These are phyloP conservation scores for Paracoccidioides brasiliensis DNA, from an alignment of 2,329 filamentous ascomycete genomes.

Conservation along the genomic window DNA sequence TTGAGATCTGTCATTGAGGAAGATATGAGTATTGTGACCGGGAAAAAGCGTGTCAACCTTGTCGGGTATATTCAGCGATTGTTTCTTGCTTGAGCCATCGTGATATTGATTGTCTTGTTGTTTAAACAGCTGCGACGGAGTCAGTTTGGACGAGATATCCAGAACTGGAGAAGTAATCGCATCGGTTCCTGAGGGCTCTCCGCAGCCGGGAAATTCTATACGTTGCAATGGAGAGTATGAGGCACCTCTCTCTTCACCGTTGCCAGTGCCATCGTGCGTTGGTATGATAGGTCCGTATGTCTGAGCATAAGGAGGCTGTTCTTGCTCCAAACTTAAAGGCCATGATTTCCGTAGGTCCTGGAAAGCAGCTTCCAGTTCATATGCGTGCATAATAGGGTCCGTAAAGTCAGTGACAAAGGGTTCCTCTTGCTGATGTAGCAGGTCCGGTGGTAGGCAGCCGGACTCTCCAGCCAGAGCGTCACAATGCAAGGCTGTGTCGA, in stretches of 20 bases:
- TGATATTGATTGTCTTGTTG: not conserved
- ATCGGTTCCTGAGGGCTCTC: not conserved
- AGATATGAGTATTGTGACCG: not conserved
- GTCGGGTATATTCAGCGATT: not conserved
- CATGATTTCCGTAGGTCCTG: not conserved
- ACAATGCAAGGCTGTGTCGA: not conserved
- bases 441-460: not conserved
- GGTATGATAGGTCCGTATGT: not conserved
- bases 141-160: not conserved
- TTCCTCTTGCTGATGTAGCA: not conserved
- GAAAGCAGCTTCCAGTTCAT: not conserved
- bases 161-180: not conserved
- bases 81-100: not conserved
- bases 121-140: not conserved
- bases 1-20: not conserved
- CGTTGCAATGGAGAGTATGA: not conserved
- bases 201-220: not conserved
- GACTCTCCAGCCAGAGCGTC: not conserved
- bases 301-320: not conserved
- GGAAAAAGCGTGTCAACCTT: not conserved
- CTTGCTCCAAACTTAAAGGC: not conserved
- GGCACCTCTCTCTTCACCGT: not conserved
- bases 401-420: not conserved
- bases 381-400: not conserved
- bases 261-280: not conserved